These are phyloP conservation scores for Kwoniella bestiolae DNA, from an alignment of 768 basidiomycete genomes.

Conservation along the genomic window DNA sequence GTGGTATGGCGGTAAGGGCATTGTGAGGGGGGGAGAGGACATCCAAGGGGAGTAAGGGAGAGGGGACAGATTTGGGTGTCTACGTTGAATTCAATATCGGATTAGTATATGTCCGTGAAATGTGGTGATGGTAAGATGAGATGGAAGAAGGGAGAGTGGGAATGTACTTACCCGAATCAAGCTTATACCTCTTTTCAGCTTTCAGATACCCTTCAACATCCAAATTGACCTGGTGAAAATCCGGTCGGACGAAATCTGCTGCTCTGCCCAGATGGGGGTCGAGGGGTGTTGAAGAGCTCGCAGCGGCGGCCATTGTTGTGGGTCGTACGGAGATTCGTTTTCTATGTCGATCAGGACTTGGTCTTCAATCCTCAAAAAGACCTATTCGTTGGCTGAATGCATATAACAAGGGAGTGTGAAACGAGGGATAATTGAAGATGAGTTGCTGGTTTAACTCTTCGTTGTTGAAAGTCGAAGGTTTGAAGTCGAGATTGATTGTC, in stretches of 20 bases:
- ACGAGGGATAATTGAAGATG: too few species aligned
- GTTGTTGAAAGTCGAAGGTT: neutral
- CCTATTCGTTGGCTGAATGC: too few species aligned
- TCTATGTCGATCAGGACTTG: too few species aligned
- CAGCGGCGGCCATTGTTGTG: constrained; percentile 31
- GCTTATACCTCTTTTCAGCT: constrained; percentile 77
- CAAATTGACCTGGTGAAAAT: constrained; percentile 93
- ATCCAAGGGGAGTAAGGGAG: constrained; percentile 76
- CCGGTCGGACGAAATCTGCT: constrained; percentile 70
- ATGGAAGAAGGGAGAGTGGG: too few species aligned
- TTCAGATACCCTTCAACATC: constrained; percentile 80
- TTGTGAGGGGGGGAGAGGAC: constrained; percentile 86
- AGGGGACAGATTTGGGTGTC: constrained; percentile 94
- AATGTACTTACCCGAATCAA: constrained; percentile 78
- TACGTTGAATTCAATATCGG: constrained; percentile 51
- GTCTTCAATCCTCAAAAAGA: too few species aligned
- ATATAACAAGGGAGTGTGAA: too few species aligned
- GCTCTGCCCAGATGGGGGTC: constrained; percentile 40
- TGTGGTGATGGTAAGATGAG: too few species aligned
- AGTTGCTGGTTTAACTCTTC: neutral
- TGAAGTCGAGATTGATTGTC: neutral
- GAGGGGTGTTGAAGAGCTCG: constrained; percentile 20
- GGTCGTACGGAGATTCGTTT: too few species aligned
- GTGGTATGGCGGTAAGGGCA: constrained; percentile 91
- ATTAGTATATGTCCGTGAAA: neutral